Evolutionary conservation across 2,329 filamentous ascomycete genomes (phyloP).

Genomic region (Talaromyces piceae): DNA sequence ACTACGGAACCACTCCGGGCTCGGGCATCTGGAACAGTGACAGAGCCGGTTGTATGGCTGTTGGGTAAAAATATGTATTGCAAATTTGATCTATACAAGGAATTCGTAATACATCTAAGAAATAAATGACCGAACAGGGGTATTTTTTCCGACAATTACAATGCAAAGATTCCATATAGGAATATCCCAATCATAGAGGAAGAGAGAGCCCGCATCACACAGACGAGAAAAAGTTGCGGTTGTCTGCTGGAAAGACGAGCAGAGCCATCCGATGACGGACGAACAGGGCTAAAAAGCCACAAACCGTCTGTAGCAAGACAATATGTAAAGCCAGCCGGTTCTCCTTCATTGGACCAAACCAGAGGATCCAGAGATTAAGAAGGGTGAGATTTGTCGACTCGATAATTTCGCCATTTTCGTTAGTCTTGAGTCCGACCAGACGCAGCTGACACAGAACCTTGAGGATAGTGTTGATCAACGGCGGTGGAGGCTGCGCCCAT

Average conservation of each 20-base stretch:
- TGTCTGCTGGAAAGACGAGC: constrained; percentile 85
- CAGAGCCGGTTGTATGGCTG: background rate
- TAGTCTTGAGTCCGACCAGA: constrained; percentile 60
- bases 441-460: constrained; percentile 61
- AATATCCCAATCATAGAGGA: no score
- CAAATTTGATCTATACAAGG: constrained; percentile 1
- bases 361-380: constrained; percentile 92
- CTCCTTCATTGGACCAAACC: constrained; percentile 85
- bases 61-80: background rate
- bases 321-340: constrained; percentile 75
- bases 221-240: constrained; percentile 35
- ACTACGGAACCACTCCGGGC: background rate
- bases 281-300: constrained; percentile 77
- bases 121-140: background rate
- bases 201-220: constrained; percentile 2
- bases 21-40: background rate
- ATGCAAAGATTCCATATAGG: background rate
- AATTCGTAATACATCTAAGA: background rate
- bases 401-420: constrained; percentile 62
- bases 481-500: constrained; percentile 64
- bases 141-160: constrained; percentile 1
- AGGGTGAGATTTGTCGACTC: constrained; percentile 88
- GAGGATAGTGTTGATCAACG: constrained; percentile 55
- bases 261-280: constrained; percentile 78
- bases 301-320: constrained; percentile 64